Percentiles rank a stretch among this genome's conserved stretches.
These are phyloP conservation scores for Phycomyces nitens DNA, from an alignment of 192 early-diverging fungal species.

Conservation along the genomic window DNA sequence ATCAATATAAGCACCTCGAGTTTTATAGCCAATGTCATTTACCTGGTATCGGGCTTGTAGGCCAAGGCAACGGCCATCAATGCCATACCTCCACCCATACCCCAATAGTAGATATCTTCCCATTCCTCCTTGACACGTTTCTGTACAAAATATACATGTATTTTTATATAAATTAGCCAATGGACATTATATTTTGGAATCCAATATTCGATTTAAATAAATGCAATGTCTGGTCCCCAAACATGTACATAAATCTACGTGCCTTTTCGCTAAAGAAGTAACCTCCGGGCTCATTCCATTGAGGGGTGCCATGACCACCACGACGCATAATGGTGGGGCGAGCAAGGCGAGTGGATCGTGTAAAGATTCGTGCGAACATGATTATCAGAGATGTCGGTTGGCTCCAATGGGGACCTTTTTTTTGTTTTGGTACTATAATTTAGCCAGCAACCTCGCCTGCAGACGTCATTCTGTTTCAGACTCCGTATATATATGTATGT, in stretches of 20 bases:
- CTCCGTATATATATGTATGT: not conserved
- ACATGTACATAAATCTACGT: constrained; percentile 8
- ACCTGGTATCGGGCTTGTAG: constrained; percentile 82
- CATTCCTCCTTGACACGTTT: constrained; percentile 68
- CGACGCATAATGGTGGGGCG: constrained; percentile 44
- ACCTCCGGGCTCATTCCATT: constrained; percentile 70
- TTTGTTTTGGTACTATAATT: not conserved
- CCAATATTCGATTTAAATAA: no score
- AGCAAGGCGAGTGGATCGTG: constrained; percentile 43
- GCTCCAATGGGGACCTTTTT: not conserved
- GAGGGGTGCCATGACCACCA: constrained; percentile 52
- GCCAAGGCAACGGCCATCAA: constrained; percentile 49
- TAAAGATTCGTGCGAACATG: constrained; percentile 40
- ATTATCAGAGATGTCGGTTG: not conserved
- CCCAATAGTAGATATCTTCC: constrained; percentile 64
- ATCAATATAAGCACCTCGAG: no score
- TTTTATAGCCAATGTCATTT: no score
- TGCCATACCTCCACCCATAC: constrained; percentile 56
- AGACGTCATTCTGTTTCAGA: not conserved
- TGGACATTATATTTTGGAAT: not conserved
- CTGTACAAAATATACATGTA: constrained; percentile 22
- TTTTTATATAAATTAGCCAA: not conserved
- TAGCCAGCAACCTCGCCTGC: not conserved
- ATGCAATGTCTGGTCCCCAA: no score
- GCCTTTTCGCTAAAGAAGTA: constrained; percentile 79